Percentiles rank a stretch among this genome's conserved stretches.
phyloP scores from a whole-genome alignment of 352 stramenopile genomes.

The Globisporangium nunn region DNA sequence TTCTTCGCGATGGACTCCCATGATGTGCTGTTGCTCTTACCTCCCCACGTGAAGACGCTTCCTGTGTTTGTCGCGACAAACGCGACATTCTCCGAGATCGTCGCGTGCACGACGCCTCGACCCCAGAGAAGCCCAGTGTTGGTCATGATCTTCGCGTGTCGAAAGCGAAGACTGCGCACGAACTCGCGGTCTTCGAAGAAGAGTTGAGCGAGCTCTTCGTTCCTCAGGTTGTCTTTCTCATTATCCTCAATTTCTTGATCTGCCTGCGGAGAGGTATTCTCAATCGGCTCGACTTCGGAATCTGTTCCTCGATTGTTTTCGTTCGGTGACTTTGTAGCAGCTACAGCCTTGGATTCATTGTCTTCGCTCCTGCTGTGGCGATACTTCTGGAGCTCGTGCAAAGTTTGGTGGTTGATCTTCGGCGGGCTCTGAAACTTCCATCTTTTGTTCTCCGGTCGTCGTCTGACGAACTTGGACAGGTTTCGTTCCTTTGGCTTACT shows the following conservation, averaged over 20 bases:
- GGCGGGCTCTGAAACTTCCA: constrained; percentile 61
- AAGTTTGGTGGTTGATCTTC: constrained; percentile 37
- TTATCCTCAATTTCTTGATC: not conserved
- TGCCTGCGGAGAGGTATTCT: not conserved
- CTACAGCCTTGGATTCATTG: constrained; percentile 3
- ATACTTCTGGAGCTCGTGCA: constrained; percentile 19
- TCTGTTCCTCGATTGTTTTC: not conserved
- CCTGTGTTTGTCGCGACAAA: constrained; percentile 80
- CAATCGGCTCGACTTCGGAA: constrained; percentile 2
- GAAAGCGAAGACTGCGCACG: constrained; percentile 60
- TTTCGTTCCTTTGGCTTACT: constrained; percentile 9
- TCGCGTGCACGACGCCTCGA: constrained; percentile 64
- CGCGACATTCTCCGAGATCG: constrained; percentile 81
- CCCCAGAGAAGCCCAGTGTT: constrained; percentile 91
- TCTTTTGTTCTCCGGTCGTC: constrained; percentile 56
- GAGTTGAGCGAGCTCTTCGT: constrained; percentile 49
- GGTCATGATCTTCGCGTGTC: constrained; percentile 58
- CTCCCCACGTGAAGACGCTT: constrained; percentile 88
- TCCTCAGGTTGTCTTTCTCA: constrained; percentile 21
- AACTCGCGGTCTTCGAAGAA: constrained; percentile 67
- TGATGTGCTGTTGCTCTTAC: constrained; percentile 31
- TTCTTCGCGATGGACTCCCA: constrained; percentile 32
- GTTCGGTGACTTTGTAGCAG: not conserved
- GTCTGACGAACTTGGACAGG: constrained; percentile 40
- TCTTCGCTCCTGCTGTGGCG: not conserved